phyloP scores from a whole-genome alignment of 2,329 filamentous ascomycete species.

The Plectosphaerella sp. region DNA sequence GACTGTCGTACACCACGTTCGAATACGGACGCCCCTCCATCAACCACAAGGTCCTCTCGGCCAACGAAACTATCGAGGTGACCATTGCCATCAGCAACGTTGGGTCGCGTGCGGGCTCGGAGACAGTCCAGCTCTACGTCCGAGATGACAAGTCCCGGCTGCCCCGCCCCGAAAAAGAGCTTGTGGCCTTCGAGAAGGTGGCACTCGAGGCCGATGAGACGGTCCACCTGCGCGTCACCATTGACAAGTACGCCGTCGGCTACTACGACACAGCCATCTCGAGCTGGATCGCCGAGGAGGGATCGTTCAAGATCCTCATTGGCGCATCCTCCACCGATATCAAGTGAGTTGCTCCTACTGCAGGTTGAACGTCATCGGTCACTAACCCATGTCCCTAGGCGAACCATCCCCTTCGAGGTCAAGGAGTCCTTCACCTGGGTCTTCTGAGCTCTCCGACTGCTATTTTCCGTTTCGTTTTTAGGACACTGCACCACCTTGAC shows the following conservation, averaged over 20 bases:
- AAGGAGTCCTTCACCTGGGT: constrained; percentile 63
- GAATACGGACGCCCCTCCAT: constrained; percentile 55
- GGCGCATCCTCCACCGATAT: constrained; percentile 61
- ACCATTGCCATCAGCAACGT: constrained; percentile 49
- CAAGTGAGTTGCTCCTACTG: constrained; percentile 12
- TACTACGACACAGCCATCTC: constrained; percentile 59
- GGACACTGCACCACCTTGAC: neutral
- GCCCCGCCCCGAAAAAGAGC: constrained; percentile 65
- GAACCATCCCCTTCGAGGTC: constrained; percentile 46
- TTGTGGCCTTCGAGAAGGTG: constrained; percentile 66
- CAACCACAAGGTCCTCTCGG: constrained; percentile 31
- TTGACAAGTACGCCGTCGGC: constrained; percentile 48
- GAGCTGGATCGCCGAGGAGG: constrained; percentile 64
- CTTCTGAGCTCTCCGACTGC: constrained; percentile 34
- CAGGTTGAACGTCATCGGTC: neutral
- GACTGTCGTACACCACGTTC: constrained; percentile 69
- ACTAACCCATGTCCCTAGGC: constrained; percentile 13
- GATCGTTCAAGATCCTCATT: constrained; percentile 55
- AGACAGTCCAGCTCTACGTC: constrained; percentile 66
- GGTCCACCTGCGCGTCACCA: constrained; percentile 37
- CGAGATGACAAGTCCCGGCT: constrained; percentile 58
- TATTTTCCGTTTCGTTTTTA: neutral
- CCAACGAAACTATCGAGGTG: constrained; percentile 36
- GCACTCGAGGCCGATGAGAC: constrained; percentile 52
- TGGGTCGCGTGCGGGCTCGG: constrained; percentile 50